phyloP scores from a whole-genome alignment of 768 basidiomycete genomes.

The Podaxis sp. region DNA sequence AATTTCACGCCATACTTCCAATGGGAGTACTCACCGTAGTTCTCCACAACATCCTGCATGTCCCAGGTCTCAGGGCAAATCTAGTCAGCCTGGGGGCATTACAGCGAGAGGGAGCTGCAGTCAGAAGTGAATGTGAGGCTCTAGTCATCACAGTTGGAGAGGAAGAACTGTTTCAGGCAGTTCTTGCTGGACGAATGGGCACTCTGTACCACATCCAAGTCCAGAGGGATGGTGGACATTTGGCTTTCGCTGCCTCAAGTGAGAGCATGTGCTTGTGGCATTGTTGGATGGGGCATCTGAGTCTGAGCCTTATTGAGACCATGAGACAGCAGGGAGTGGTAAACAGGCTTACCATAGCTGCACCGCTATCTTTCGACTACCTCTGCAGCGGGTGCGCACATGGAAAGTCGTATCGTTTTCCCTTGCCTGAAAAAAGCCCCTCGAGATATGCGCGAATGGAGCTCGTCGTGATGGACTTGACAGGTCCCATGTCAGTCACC shows the following conservation, averaged over 20 bases:
- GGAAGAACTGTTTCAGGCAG: background rate
- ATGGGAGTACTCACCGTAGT: slow-evolving; percentile 8
- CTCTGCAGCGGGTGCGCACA: slow-evolving; percentile 25
- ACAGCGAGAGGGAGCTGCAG: slow-evolving; percentile 11
- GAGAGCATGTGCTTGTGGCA: slow-evolving; percentile 17
- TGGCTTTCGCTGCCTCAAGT: slow-evolving; percentile 2
- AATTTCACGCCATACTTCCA: slow-evolving; percentile 11
- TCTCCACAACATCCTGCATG: slow-evolving; percentile 18
- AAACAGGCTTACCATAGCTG: slow-evolving; percentile 22
- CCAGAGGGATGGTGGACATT: background rate
- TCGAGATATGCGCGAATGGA: slow-evolving; percentile 19
- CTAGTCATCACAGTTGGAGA: background rate
- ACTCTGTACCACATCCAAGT: slow-evolving; percentile 10
- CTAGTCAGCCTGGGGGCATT: slow-evolving; percentile 20
- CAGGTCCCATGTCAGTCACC: slow-evolving; percentile 25
- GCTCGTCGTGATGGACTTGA: slow-evolving; percentile 23
- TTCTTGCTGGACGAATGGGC: background rate
- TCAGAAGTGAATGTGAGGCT: slow-evolving; percentile 4
- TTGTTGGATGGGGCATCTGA: too few species aligned
- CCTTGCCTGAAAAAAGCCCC: slow-evolving; percentile 24
- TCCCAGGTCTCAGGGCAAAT: slow-evolving; percentile 20
- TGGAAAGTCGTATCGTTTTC: slow-evolving; percentile 25
- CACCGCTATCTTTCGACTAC: slow-evolving; percentile 14
- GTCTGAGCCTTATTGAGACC: slow-evolving; percentile 24
- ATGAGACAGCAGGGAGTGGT: slow-evolving; percentile 25